Evolutionary conservation across 345 rosid genomes (phyloP).

Genomic region (Eucalyptus camaldulensis): DNA sequence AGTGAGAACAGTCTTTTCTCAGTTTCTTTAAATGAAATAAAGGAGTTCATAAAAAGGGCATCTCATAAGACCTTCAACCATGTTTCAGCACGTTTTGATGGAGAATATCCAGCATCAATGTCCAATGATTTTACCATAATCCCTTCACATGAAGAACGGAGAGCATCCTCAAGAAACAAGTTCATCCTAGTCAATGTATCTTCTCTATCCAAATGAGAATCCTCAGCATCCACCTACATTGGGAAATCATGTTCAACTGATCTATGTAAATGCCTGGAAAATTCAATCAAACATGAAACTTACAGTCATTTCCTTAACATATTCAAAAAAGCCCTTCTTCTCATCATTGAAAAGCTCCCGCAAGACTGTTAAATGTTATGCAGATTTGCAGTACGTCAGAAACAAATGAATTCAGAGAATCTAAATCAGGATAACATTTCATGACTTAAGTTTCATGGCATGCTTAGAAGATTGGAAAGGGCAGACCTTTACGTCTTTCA

Average conservation of each 20-base stretch:
- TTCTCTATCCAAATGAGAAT: conserved; percentile 31
- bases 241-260: not conserved
- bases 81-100: conserved; percentile 73
- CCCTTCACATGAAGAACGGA: conserved; percentile 71
- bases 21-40: not conserved
- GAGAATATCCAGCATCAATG: conserved; percentile 58
- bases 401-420: not conserved
- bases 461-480: not conserved
- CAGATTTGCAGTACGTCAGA: not conserved
- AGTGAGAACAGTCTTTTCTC: not conserved
- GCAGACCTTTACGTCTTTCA: conserved; percentile 49
- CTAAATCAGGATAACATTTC: not conserved
- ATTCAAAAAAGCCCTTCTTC: conserved; percentile 56
- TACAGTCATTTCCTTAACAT: conserved; percentile 64
- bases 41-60: not conserved
- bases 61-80: conserved; percentile 66
- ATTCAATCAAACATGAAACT: conserved; percentile 1
- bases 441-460: not conserved
- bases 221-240: conserved; percentile 48
- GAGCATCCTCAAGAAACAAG: conserved; percentile 61
- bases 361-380: conserved; percentile 20
- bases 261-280: not conserved
- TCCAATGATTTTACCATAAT: conserved; percentile 75
- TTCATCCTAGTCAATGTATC: conserved; percentile 28
- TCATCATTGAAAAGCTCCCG: conserved; percentile 49